These are phyloP conservation scores for Gnomoniopsis sp. DNA, from an alignment of 2,329 filamentous ascomycete species.

Conservation along the genomic window DNA sequence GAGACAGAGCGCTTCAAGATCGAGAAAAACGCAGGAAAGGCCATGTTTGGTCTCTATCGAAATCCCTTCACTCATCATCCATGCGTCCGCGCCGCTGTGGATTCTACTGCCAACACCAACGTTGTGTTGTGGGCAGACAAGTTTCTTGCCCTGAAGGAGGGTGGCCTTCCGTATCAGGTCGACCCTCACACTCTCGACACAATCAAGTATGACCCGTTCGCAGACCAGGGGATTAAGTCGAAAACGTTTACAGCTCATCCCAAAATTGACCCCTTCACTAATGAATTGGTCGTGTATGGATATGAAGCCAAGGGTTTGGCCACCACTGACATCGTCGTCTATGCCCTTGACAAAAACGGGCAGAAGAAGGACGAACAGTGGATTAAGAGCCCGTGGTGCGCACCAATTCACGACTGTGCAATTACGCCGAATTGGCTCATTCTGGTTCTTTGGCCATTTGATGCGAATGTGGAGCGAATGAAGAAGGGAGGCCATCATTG, in stretches of 20 bases:
- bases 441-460: constrained; percentile 32
- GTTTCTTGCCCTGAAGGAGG: constrained; percentile 43
- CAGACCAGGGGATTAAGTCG: constrained; percentile 28
- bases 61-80: constrained; percentile 31
- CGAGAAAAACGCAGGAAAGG: constrained; percentile 29
- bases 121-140: constrained; percentile 42
- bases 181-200: constrained; percentile 34
- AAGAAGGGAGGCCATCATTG: constrained; percentile 35
- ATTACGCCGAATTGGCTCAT: constrained; percentile 35
- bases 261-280: constrained; percentile 33
- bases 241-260: constrained; percentile 37
- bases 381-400: constrained; percentile 29
- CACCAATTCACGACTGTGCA: constrained; percentile 36
- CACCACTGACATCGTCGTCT: constrained; percentile 33
- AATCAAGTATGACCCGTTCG: constrained; percentile 32
- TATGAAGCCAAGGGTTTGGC: constrained; percentile 37
- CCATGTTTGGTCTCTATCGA: constrained; percentile 31
- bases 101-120: constrained; percentile 45
- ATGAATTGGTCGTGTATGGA: constrained; percentile 34
- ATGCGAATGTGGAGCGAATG: constrained; percentile 33
- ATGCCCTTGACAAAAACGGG: constrained; percentile 25
- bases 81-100: constrained; percentile 29
- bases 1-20: constrained; percentile 31
- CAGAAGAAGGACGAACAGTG: constrained; percentile 28
- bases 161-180: constrained; percentile 31